Evolutionary conservation across 257 asterid genomes (phyloP), one percentile per base, ranked within the genome.

Genomic region (Ophiorrhiza pumila): DNA sequence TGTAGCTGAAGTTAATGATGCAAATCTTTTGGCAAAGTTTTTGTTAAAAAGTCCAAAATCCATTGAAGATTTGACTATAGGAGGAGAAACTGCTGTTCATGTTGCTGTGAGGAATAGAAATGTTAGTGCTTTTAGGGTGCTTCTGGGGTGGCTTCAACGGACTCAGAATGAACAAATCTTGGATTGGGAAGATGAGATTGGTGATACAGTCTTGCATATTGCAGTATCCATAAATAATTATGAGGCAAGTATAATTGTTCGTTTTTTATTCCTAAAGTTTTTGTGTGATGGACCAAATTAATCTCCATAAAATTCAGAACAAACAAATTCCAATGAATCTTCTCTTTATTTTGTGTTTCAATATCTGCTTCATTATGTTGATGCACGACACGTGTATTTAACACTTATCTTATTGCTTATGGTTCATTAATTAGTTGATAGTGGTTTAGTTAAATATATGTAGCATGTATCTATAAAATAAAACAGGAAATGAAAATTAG

Each of bases 141-240:
- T 79, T 27, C 27, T 69, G 11, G 73, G 77, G 15, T 79, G 83
- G 83, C 43, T 79, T 13, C 3, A 47, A 25, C 18, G 70, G 62
- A 45, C 79, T 43, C 31, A 56, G 35, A 53, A 65, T 18, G 42
- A 32, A 25, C 39, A 27, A 0, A 35, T 74, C n/a, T 60, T 69
- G 66, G 32, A 70, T 15, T 43, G 65, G 74, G 22, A 69, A 39
- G 71, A 79, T 57, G 75, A 55, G 29, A 4, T 34, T 9, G 79
- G 76, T 25, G 63, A 37, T 68, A 70, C 69, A 13, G 73, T 49
- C 25, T 45, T 69, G 70, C 78, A 78, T 29, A 66, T 78, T 50
- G 82, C 78, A 50, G 82, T 64, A 45, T 25, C 56, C 49, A 34
- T 64, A 31, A 58, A 66, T 34, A 67, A 69, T 41, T 34, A 53